A percentile compares a stretch with the other conserved stretches of the same genome.
phyloP scores from a whole-genome alignment of 139 green algal species.

The Penium margaritaceum region DNA sequence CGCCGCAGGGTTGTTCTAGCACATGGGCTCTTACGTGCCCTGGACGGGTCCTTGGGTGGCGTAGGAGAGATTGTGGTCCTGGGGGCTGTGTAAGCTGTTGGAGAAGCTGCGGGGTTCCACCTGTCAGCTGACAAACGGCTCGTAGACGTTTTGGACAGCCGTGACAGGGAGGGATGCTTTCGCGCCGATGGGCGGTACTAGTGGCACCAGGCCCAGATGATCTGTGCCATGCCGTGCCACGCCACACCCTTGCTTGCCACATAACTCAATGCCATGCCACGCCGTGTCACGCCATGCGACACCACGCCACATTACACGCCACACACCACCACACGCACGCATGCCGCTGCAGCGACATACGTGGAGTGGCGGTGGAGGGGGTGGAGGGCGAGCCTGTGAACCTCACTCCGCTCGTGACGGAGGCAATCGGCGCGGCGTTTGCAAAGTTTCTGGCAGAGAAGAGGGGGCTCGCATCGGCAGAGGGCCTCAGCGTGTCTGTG shows the following conservation, averaged over 20 bases:
- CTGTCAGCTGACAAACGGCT: no score
- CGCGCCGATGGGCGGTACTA: not conserved
- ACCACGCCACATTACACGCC: no score
- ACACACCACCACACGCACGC: not conserved
- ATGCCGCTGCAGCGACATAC: slow-evolving; percentile 61
- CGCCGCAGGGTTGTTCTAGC: not conserved
- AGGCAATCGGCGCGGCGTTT: slow-evolving; percentile 74
- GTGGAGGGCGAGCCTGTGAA: slow-evolving; percentile 65
- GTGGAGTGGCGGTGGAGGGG: slow-evolving; percentile 77
- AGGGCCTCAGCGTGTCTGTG: slow-evolving; percentile 11
- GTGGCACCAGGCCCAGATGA: not conserved
- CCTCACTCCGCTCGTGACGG: slow-evolving; percentile 61
- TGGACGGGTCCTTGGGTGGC: no score
- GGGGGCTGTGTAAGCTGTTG: no score
- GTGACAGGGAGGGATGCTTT: not conserved
- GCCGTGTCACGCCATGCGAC: no score
- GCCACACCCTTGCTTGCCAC: not conserved
- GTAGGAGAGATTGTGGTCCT: no score
- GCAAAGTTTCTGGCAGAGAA: slow-evolving; percentile 59
- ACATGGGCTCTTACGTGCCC: not conserved
- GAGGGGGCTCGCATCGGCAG: not conserved
- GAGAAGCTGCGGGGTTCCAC: no score
- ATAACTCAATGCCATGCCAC: not conserved
- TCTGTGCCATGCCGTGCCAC: not conserved
- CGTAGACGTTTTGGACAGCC: not conserved